Evolutionary conservation across 345 rosid genomes (phyloP).

Genomic region (Euclidium syriacum): DNA sequence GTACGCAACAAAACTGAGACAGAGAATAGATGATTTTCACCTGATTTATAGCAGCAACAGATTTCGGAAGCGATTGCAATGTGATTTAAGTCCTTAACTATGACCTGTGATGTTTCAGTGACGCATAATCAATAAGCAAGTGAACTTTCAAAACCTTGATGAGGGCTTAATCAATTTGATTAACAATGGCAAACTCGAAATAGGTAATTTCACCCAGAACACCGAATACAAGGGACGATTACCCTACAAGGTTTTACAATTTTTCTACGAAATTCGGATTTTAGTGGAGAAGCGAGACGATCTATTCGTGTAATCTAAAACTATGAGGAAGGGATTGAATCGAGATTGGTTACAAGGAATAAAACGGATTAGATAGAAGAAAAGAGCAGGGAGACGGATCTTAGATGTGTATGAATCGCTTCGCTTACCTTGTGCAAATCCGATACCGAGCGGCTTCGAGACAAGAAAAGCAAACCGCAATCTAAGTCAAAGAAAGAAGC

Average conservation of each 20-base stretch:
- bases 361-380: neutral
- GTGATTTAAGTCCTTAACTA: neutral
- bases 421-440: constrained; percentile 13
- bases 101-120: neutral
- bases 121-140: neutral
- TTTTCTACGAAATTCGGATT: neutral
- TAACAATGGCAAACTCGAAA: neutral
- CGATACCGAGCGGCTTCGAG: neutral
- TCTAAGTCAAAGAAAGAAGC: neutral
- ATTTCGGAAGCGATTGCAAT: too few relatives aligned
- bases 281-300: neutral
- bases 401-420: constrained; percentile 11
- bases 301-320: neutral
- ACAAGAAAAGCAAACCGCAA: neutral
- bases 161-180: neutral
- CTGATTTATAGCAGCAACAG: too few relatives aligned
- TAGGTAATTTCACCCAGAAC: neutral
- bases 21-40: too few relatives aligned
- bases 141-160: neutral
- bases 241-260: neutral
- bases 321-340: neutral
- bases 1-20: too few relatives aligned
- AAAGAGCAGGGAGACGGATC: neutral
- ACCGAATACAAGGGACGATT: neutral
- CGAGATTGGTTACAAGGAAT: neutral